A percentile compares a stretch with the other conserved stretches of the same genome.
Conservation (phyloP, 352 stramenopile species). For the Phytophthora tentaculata region DNA sequence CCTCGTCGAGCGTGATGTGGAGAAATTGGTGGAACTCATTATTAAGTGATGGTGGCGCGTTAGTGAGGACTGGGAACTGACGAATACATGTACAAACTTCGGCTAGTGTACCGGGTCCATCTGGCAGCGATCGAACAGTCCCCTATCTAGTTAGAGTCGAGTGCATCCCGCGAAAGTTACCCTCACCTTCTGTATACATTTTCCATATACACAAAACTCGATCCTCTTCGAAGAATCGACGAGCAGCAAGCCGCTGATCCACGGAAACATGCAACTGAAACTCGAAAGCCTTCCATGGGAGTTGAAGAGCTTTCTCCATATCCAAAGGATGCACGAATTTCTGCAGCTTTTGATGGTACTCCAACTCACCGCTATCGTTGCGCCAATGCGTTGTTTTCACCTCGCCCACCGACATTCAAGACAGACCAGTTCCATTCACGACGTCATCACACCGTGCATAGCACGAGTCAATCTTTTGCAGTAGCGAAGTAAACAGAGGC, state of each 20-base stretch:
- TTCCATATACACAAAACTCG: slow-evolving; percentile 8
- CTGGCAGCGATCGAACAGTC: neutral
- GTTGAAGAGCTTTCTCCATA: neutral
- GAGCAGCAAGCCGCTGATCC: slow-evolving; percentile 1
- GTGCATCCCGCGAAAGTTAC: neutral
- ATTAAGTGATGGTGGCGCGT: neutral
- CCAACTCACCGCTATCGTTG: slow-evolving; percentile 7
- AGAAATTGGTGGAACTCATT: neutral
- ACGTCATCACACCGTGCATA: neutral
- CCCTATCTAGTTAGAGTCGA: neutral
- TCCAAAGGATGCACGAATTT: slow-evolving; percentile 4
- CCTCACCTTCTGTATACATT: slow-evolving; percentile 11
- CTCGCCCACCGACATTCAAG: neutral
- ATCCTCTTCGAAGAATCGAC: slow-evolving; percentile 12
- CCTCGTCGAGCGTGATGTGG: neutral
- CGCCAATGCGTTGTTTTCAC: slow-evolving; percentile 5
- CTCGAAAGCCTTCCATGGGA: neutral
- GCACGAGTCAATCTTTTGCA: neutral
- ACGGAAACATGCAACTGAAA: slow-evolving; percentile 4
- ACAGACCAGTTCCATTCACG: neutral
- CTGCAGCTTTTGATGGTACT: slow-evolving; percentile 8
- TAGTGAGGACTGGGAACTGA: neutral
- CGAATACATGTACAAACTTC: neutral
- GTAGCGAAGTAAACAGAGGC: neutral
- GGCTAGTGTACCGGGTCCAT: neutral